phyloP scores from a whole-genome alignment of 352 stramenopile species.

The Blastocystis sp. region DNA sequence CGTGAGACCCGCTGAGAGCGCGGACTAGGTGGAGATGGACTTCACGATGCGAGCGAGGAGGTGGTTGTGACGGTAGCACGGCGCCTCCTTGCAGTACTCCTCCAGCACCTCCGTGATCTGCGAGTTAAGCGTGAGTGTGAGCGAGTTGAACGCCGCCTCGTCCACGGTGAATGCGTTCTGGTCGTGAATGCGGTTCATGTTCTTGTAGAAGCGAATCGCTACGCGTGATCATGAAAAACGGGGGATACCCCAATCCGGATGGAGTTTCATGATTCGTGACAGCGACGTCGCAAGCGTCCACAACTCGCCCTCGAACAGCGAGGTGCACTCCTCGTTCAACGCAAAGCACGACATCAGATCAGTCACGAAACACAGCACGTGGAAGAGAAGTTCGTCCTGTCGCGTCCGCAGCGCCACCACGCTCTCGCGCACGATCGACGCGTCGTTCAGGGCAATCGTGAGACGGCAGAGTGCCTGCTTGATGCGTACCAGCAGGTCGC shows the following conservation, averaged over 20 bases:
- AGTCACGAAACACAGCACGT: neutral
- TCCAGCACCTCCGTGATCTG: neutral
- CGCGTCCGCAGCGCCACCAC: neutral
- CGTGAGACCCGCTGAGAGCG: neutral
- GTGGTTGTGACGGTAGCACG: neutral
- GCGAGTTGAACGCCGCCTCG: constrained; percentile 17
- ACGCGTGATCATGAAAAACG: neutral
- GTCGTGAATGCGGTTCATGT: constrained; percentile 24
- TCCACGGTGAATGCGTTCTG: constrained; percentile 41
- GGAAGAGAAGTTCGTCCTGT: neutral
- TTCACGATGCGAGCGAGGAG: constrained; percentile 27
- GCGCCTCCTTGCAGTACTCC: neutral
- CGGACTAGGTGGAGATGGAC: neutral
- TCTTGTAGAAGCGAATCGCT: constrained; percentile 29
- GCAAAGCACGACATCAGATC: constrained; percentile 27
- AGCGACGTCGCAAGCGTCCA: neutral
- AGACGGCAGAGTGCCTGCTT: neutral
- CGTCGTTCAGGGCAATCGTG: neutral
- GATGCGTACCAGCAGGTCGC: neutral
- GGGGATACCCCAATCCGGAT: neutral
- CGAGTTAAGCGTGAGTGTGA: constrained; percentile 33
- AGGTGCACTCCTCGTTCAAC: constrained; percentile 14
- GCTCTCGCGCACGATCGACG: neutral
- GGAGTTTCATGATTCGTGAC: neutral
- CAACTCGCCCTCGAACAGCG: constrained; percentile 32